Conservation (phyloP, 257 asterid species). For the Cordia subcordata region DNA sequence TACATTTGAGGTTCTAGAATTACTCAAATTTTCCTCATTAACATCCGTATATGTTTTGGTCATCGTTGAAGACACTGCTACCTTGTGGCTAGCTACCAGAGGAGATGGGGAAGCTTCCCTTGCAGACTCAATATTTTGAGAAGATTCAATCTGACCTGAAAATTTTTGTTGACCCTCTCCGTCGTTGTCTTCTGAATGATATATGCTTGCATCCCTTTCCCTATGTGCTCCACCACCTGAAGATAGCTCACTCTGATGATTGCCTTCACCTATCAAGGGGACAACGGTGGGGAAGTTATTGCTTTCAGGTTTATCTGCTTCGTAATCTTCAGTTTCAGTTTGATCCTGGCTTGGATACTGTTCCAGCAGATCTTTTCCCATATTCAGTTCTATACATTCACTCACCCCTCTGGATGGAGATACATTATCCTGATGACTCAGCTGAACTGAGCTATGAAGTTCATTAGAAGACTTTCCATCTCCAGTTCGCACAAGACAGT, state of each 20-base stretch:
- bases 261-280: conserved; percentile 17
- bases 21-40: conserved; percentile 13
- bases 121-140: conserved; percentile 14
- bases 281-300: conserved; percentile 7
- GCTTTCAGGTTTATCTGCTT: conserved; percentile 15
- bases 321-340: conserved; percentile 18
- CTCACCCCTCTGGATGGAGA: conserved; percentile 17
- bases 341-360: conserved; percentile 10
- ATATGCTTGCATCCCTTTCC: conserved; percentile 13
- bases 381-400: conserved; percentile 4
- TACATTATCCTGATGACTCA: conserved; percentile 7
- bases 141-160: conserved; percentile 17
- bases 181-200: conserved; percentile 14
- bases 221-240: conserved; percentile 5
- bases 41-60: conserved; percentile 13
- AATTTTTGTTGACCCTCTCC: conserved; percentile 18
- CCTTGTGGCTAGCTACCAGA: conserved; percentile 17
- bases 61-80: conserved; percentile 15
- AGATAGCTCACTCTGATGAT: conserved; percentile 17
- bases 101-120: conserved; percentile 16
- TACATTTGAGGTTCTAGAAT: conserved; percentile 3
- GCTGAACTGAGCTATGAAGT: background rate
- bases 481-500: background rate
- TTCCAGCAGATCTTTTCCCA: conserved; percentile 12
- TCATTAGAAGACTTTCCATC: background rate